phyloP scores from a whole-genome alignment of 2,329 filamentous ascomycete species.

The Penicillium sp. region DNA sequence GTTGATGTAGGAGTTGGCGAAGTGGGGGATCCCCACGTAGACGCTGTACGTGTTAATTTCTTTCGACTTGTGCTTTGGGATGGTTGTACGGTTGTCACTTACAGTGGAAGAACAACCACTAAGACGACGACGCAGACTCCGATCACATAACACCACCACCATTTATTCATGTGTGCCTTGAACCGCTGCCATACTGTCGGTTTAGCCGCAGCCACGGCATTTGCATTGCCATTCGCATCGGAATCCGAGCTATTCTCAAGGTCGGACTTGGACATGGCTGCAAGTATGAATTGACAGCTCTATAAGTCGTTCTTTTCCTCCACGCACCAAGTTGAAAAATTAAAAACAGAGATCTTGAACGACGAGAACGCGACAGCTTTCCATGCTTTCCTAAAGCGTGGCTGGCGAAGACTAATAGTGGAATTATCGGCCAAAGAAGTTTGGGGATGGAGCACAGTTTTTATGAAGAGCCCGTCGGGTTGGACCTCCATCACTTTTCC shows the following conservation, averaged over 20 bases:
- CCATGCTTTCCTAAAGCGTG: neutral
- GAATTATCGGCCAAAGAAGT: neutral
- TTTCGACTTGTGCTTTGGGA: neutral
- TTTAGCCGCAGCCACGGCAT: constrained; percentile 5
- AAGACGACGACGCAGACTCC: constrained; percentile 19
- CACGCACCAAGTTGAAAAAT: no score
- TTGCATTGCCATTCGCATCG: neutral
- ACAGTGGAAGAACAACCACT: constrained; percentile 25
- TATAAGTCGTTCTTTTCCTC: neutral
- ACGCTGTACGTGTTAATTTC: constrained; percentile 11
- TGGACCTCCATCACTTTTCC: neutral
- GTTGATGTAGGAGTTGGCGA: constrained; percentile 27
- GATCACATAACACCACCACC: constrained; percentile 29
- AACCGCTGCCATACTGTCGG: constrained; percentile 22
- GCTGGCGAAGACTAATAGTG: neutral
- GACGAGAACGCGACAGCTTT: neutral
- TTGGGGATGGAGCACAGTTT: neutral
- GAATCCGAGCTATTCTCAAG: constrained; percentile 16
- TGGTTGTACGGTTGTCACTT: neutral
- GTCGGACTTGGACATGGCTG: constrained; percentile 21
- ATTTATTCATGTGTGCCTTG: constrained; percentile 25
- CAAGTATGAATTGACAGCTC: neutral
- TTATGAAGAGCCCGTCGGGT: neutral
- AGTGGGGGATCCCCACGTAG: constrained; percentile 26
- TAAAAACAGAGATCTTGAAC: neutral